A percentile compares a stretch with the other conserved stretches of the same genome.
Evolutionary conservation across 2,329 filamentous ascomycete genomes (phyloP).

Genomic region (Colletotrichum salicis): DNA sequence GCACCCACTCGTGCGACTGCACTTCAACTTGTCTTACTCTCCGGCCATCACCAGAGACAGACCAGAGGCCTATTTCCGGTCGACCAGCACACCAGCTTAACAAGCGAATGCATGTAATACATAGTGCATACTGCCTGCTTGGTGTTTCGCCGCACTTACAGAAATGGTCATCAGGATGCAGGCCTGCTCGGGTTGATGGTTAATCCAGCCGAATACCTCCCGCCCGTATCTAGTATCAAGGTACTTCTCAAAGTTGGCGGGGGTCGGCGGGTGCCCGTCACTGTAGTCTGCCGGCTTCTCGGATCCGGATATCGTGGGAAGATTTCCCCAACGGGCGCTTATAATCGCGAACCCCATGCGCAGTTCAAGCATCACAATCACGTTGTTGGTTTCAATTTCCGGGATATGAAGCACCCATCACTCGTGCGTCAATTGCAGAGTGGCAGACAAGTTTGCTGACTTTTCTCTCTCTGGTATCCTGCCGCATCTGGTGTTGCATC

Average conservation of each 20-base stretch:
- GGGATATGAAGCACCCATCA: background rate
- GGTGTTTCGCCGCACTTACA: background rate
- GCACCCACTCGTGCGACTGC: background rate
- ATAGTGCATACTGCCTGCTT: background rate
- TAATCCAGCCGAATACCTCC: constrained; percentile 5
- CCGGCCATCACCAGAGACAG: background rate
- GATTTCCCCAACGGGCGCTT: constrained; percentile 20
- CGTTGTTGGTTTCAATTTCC: background rate
- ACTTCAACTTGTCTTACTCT: background rate
- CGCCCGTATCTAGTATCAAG: too few species aligned
- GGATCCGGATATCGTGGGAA: constrained; percentile 16
- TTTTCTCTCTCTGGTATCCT: background rate
- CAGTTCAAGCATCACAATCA: constrained; percentile 10
- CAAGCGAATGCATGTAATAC: background rate
- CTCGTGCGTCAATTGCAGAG: background rate
- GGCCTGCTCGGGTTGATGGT: background rate
- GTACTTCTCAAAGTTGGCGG: too few species aligned
- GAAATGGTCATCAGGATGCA: background rate
- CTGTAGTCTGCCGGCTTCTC: constrained; percentile 12
- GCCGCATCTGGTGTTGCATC: constrained; percentile 19
- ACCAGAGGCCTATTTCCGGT: background rate
- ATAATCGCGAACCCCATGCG: background rate
- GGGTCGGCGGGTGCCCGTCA: background rate
- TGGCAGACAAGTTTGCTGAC: background rate
- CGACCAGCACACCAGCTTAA: background rate